phyloP scores from a whole-genome alignment of 1,284 basidiomycete genomes.

The Sporisorium exsertum region DNA sequence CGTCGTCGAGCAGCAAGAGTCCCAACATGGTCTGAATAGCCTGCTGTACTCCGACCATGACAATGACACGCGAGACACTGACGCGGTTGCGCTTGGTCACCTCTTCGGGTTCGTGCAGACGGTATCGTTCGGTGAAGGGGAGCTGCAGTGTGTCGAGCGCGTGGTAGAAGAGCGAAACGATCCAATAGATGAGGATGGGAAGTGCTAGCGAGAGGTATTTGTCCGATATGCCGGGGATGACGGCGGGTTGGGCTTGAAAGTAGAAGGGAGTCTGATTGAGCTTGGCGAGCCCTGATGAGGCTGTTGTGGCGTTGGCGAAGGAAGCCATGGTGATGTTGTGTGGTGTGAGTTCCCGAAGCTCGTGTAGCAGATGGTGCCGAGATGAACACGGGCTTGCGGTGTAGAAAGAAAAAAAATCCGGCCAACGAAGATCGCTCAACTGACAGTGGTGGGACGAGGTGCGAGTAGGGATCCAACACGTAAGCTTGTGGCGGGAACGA shows the following conservation, averaged over 20 bases:
- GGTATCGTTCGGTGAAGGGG: slow-evolving; percentile 83
- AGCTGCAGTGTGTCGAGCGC: slow-evolving; percentile 78
- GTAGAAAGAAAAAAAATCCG: no score
- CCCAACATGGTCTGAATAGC: slow-evolving; percentile 84
- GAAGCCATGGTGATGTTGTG: slow-evolving; percentile 15
- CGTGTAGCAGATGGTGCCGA: background rate
- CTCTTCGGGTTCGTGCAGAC: slow-evolving; percentile 89
- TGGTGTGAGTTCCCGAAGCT: background rate
- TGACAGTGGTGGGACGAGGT: no score
- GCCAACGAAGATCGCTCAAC: no score
- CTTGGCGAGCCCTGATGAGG: slow-evolving; percentile 35
- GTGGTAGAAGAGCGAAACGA: slow-evolving; percentile 83
- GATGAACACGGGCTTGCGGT: background rate
- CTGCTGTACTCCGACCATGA: slow-evolving; percentile 87
- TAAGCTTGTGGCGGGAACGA: no score
- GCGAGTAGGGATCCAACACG: no score
- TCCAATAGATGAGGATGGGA: slow-evolving; percentile 90
- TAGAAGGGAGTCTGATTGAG: slow-evolving; percentile 69
- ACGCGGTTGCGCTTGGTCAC: slow-evolving; percentile 82
- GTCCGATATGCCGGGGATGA: slow-evolving; percentile 79
- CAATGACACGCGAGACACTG: slow-evolving; percentile 78
- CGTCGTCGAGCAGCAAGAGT: slow-evolving; percentile 77
- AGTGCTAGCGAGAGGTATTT: slow-evolving; percentile 78
- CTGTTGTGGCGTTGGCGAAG: slow-evolving; percentile 40
- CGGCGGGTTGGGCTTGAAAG: slow-evolving; percentile 73